These are phyloP conservation scores for Cercospora janseana DNA, from an alignment of 2,329 filamentous ascomycete genomes.

Conservation along the genomic window DNA sequence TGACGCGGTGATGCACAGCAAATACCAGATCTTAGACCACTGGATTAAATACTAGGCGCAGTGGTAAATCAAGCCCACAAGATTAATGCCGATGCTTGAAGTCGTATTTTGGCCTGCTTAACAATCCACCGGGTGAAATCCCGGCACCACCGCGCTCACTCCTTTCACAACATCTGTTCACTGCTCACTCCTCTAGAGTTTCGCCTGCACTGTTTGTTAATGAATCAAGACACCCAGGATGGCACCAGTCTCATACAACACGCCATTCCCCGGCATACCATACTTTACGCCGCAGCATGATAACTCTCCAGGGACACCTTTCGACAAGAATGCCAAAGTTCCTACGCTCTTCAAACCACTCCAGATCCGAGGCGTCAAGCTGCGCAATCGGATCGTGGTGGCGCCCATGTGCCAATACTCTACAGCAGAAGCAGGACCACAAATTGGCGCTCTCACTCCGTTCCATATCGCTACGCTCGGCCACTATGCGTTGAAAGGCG, in stretches of 20 bases:
- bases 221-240: slow-evolving; percentile 8
- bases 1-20: too few species aligned
- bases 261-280: slow-evolving; percentile 43
- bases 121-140: too few species aligned
- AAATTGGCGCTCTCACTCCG: slow-evolving; percentile 66
- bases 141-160: too few species aligned
- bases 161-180: too few species aligned
- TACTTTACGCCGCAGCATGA: slow-evolving; percentile 50
- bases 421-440: slow-evolving; percentile 51
- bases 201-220: too few species aligned
- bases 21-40: too few species aligned
- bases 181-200: too few species aligned
- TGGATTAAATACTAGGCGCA: too few species aligned
- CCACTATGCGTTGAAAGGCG: slow-evolving; percentile 72
- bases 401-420: slow-evolving; percentile 67
- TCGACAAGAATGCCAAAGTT: slow-evolving; percentile 47
- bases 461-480: slow-evolving; percentile 83
- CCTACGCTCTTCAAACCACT: slow-evolving; percentile 60
- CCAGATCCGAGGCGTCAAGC: slow-evolving; percentile 54
- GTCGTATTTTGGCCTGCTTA: background rate
- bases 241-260: slow-evolving; percentile 39
- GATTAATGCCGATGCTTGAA: background rate
- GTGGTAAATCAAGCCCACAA: too few species aligned
- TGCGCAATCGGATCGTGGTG: slow-evolving; percentile 64
- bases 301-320: slow-evolving; percentile 46